phyloP scores from a whole-genome alignment of 2,329 filamentous ascomycete genomes.

The Sporothrix variecibatus region DNA sequence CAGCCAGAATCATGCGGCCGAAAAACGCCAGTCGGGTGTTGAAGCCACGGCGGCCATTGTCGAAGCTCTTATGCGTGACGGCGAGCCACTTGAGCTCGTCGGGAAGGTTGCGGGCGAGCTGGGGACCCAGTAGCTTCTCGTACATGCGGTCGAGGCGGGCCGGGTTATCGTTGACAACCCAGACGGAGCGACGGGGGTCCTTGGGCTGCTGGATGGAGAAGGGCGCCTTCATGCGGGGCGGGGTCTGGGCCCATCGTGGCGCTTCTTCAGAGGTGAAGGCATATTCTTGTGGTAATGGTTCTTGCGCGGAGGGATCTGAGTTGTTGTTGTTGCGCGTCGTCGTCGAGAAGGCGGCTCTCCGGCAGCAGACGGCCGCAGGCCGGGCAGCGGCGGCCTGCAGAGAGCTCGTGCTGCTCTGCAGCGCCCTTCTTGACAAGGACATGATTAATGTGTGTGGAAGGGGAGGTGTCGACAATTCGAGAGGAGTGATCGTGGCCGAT shows the following conservation, averaged over 20 bases:
- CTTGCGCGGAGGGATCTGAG: neutral
- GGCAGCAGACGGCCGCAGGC: conserved; percentile 8
- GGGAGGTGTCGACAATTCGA: neutral
- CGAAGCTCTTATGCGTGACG: conserved; percentile 97
- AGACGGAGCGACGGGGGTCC: conserved; percentile 56
- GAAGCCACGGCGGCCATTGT: conserved; percentile 89
- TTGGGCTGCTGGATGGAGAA: conserved; percentile 63
- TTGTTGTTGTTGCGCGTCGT: neutral
- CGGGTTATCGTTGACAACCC: conserved; percentile 75
- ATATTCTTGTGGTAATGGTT: conserved; percentile 1
- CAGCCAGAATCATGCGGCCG: conserved; percentile 43
- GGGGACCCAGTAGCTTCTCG: conserved; percentile 69
- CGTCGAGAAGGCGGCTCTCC: conserved; percentile 3
- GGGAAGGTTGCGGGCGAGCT: conserved; percentile 71
- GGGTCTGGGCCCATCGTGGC: conserved; percentile 73
- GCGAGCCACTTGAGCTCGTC: conserved; percentile 97
- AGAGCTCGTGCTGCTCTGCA: conserved; percentile 35
- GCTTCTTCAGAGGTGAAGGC: conserved; percentile 27
- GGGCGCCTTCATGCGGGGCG: conserved; percentile 67
- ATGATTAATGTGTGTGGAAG: neutral
- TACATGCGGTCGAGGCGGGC: conserved; percentile 76
- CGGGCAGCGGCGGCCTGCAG: neutral
- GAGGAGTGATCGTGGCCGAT: neutral
- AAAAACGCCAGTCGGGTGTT: conserved; percentile 91
- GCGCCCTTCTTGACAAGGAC: conserved; percentile 34